Base-by-base conservation (phyloP, 768 basidiomycete genomes). In the Hydnomerulius pinastri region DNA sequence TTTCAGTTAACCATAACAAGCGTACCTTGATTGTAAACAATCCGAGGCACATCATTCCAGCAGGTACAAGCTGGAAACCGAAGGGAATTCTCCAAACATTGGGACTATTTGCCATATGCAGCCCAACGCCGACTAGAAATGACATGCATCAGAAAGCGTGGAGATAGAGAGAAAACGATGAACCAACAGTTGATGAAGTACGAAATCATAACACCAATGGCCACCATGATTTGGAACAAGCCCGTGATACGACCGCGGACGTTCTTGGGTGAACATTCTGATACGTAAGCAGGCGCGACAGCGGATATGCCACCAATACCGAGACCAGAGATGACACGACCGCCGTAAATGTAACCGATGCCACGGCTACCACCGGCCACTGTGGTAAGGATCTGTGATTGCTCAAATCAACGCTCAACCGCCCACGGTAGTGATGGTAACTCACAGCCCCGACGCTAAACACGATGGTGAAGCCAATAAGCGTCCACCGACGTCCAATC, bases 201-300 rank as follows among this genome's bases (percentile, higher is more conserved):
- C 0, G 86, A 88, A 50, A 93, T 73, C 83, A 92, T 91, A 53
- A 90, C 90, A 45, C 91, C 92, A 43, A 82, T 73, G 20, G 90
- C 87, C 30, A 80, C 90, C 81, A 90, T 86, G 66, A 94, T 82
- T 66, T 93, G 92, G 77, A 92, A 92, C 27, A 89, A 62, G 37
- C 91, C 90, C 0, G 89, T 92, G 56, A 93, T 90, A 42, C 88
- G 78, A 6, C 91, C 92, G 53, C 92, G 85, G 6, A 92, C 87
- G 18, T 90, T 77, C 64, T 92, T 94, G 5, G 93, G 93, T 2
- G 85, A 78, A 65, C 90, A 92, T 66, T 95, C 93, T 9, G 88
- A 86, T 18, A 93, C 90, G 62, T 82, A 95, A 1, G 90, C 84
- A 5, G 92, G 93, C 1, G 90, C 84, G 3, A 92, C 86, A n/a